phyloP scores from a whole-genome alignment of 2,329 filamentous ascomycete genomes.

The Fonsecaea pugnacius region DNA sequence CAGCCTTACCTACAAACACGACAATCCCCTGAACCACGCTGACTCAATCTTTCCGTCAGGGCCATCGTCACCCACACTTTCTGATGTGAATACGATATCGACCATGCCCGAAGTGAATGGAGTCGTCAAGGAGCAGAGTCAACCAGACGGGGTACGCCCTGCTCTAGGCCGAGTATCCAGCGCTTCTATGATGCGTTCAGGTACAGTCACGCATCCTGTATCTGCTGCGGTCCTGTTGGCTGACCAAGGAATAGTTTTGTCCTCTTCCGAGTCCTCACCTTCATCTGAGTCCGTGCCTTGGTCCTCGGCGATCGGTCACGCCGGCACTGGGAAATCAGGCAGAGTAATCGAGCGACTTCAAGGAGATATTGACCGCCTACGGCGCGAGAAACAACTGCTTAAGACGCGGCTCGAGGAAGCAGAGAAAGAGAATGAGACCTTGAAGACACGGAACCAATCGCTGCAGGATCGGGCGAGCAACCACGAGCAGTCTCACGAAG shows the following conservation, averaged over 20 bases:
- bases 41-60: conserved; percentile 20
- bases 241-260: conserved; percentile 27
- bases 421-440: conserved; percentile 52
- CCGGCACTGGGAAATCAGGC: conserved; percentile 55
- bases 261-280: conserved; percentile 33
- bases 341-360: conserved; percentile 57
- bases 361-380: conserved; percentile 55
- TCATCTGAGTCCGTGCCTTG: conserved; percentile 46
- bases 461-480: conserved; percentile 52
- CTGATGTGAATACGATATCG: conserved; percentile 22
- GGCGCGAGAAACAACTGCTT: conserved; percentile 52
- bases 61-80: not conserved
- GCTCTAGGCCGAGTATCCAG: conserved; percentile 34
- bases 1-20: not conserved
- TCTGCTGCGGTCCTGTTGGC: not conserved
- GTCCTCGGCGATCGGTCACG: conserved; percentile 56
- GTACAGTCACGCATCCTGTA: conserved; percentile 12
- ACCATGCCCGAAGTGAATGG: conserved; percentile 36
- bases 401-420: conserved; percentile 53
- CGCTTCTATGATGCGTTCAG: conserved; percentile 35
- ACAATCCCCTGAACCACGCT: conserved; percentile 1
- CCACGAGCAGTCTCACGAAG: conserved; percentile 53
- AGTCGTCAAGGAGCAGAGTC: conserved; percentile 34
- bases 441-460: conserved; percentile 51
- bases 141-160: conserved; percentile 27